Evolutionary conservation across 1,284 basidiomycete species (phyloP).

Genomic region (Ustilago tritici): DNA sequence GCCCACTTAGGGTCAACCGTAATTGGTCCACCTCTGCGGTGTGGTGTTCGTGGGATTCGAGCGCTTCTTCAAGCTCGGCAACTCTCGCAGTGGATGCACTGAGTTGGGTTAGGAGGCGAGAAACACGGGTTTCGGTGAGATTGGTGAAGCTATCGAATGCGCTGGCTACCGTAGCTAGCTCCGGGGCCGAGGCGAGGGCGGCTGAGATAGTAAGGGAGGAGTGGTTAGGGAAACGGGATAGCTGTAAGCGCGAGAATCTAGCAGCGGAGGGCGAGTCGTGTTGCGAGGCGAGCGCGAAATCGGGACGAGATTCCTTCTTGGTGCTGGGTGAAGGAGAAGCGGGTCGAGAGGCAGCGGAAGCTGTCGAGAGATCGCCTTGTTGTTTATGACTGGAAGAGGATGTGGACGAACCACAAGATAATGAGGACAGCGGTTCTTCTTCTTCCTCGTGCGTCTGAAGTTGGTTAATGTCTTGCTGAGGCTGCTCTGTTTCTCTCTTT

Average conservation of each 20-base stretch:
- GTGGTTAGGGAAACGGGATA: conserved; percentile 4
- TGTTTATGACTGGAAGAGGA: conserved; percentile 26
- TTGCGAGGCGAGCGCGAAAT: neutral
- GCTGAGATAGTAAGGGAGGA: neutral
- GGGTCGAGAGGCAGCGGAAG: neutral
- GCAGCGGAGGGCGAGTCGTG: conserved; percentile 34
- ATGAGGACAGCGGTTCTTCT: conserved; percentile 1
- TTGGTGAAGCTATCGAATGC: conserved; percentile 28
- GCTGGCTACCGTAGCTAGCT: conserved; percentile 9
- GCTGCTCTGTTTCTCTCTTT: too few relatives aligned
- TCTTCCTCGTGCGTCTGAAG: neutral
- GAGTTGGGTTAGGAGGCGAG: conserved; percentile 26
- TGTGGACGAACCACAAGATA: conserved; percentile 17
- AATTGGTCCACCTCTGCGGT: conserved; percentile 19
- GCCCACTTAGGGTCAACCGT: conserved; percentile 7
- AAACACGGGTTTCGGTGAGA: conserved; percentile 15
- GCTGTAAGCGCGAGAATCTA: conserved; percentile 27
- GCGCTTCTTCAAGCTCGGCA: conserved; percentile 20
- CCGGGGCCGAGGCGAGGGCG: neutral
- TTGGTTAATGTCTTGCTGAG: neutral
- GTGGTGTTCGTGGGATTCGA: conserved; percentile 16
- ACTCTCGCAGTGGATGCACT: conserved; percentile 18
- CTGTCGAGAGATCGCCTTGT: conserved; percentile 23
- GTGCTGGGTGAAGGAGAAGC: neutral
- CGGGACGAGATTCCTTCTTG: neutral